phyloP scores from a whole-genome alignment of 2,329 filamentous ascomycete species.

The Trichophyton benhamiae region DNA sequence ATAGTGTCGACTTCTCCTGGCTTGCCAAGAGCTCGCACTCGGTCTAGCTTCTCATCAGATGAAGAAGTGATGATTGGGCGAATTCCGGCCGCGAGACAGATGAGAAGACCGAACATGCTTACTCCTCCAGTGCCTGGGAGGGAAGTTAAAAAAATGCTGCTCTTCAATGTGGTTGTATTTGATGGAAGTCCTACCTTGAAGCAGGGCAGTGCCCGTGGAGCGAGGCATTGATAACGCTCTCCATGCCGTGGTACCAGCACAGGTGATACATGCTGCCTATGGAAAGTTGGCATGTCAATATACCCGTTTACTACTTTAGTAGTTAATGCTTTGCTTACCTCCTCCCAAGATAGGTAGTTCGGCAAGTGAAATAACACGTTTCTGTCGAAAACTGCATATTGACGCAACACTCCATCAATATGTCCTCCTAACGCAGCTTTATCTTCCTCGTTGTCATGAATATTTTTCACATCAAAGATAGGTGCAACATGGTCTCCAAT shows the following conservation, averaged over 20 bases:
- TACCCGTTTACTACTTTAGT: background rate
- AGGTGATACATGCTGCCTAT: background rate
- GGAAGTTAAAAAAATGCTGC: slow-evolving; percentile 19
- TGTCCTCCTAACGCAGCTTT: slow-evolving; percentile 43
- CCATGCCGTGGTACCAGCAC: slow-evolving; percentile 28
- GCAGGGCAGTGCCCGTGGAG: background rate
- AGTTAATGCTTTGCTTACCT: slow-evolving; percentile 19
- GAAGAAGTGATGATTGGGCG: slow-evolving; percentile 39
- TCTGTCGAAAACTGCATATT: slow-evolving; percentile 34
- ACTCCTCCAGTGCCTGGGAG: slow-evolving; percentile 44
- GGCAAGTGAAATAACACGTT: slow-evolving; percentile 32
- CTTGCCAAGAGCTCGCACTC: slow-evolving; percentile 27
- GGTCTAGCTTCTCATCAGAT: slow-evolving; percentile 38
- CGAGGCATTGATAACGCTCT: slow-evolving; percentile 31
- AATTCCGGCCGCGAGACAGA: slow-evolving; percentile 26
- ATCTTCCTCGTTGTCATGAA: slow-evolving; percentile 32
- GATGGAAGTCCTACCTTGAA: background rate
- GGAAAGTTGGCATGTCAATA: background rate
- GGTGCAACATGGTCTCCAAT: slow-evolving; percentile 53
- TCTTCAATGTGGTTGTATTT: slow-evolving; percentile 20
- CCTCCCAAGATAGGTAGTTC: slow-evolving; percentile 25
- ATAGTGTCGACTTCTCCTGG: background rate
- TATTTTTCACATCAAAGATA: slow-evolving; percentile 45
- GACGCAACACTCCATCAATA: slow-evolving; percentile 34
- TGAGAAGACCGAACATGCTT: slow-evolving; percentile 14